Conservation (phyloP, 2,329 filamentous ascomycete genomes). For the Aureobasidium sp. region DNA sequence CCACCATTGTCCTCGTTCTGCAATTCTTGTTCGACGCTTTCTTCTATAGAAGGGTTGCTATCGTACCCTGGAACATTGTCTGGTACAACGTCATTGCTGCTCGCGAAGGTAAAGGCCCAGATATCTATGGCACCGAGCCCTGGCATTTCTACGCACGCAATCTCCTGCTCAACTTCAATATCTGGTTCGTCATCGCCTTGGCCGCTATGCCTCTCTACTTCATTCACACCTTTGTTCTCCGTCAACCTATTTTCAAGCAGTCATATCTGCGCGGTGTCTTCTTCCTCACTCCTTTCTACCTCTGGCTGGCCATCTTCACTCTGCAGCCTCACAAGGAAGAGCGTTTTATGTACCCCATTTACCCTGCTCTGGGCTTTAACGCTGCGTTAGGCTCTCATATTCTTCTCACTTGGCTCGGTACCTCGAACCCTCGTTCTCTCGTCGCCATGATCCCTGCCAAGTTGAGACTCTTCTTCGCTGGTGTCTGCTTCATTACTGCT, state of each 20-base stretch:
- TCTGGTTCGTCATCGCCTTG: constrained; percentile 81
- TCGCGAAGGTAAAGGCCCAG: constrained; percentile 57
- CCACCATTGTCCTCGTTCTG: constrained; percentile 57
- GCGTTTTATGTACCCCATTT: constrained; percentile 95
- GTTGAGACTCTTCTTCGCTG: constrained; percentile 57
- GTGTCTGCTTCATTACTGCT: constrained; percentile 42
- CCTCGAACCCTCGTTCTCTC: constrained; percentile 56
- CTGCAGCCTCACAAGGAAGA: constrained; percentile 95
- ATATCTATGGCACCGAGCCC: constrained; percentile 91
- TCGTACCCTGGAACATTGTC: constrained; percentile 88
- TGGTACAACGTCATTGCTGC: constrained; percentile 88
- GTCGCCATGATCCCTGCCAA: constrained; percentile 64
- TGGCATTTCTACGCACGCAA: constrained; percentile 97
- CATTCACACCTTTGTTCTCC: constrained; percentile 59
- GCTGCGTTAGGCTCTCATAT: constrained; percentile 80
- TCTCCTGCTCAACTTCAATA: constrained; percentile 84
- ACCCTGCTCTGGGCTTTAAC: constrained; percentile 83
- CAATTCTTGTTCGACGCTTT: constrained; percentile 69
- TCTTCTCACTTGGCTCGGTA: constrained; percentile 65
- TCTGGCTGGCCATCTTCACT: constrained; percentile 90
- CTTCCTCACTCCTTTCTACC: constrained; percentile 79
- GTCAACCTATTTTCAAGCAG: constrained; percentile 55
- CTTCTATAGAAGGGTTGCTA: constrained; percentile 71
- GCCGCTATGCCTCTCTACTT: constrained; percentile 65
- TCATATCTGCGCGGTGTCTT: constrained; percentile 67